Base-by-base conservation (phyloP, 108 stramenopile species). In the Aureococcus anophagefferens region DNA sequence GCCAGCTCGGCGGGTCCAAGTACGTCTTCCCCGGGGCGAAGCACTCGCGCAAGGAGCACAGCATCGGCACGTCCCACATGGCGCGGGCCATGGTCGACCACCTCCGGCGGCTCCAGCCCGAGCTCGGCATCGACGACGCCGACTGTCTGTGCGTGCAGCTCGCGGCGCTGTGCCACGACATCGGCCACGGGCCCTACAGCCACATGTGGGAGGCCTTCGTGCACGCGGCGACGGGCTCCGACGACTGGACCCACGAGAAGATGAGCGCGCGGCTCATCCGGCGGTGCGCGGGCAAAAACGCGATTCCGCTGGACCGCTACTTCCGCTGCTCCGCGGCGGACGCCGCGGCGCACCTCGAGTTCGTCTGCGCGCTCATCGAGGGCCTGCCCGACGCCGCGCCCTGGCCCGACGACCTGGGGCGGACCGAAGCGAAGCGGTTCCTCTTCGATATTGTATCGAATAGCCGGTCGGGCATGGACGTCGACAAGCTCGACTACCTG, bases 401-500 rank as follows among this genome's bases (percentile, higher is more conserved):
- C 16, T 44, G 40, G 40, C 40, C 40, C 9, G 37, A 34, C 75
- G 14, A 70, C 65, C 25, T 30, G 68, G 79, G 59, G n/a, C 34
- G 30, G 25, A 33, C 9, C 46, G 67, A 9, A 74, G 70, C 32
- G 68, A 59, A 75, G 75, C 75, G 64, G 37, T 81, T 79, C 68
- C 68, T 81, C 13, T 81, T 77, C 72, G 81, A 81, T 68, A 79
- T 81, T 28, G 81, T 81, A n/a, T 80, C 80, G 44, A 81, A 81
- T 76, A 66, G 65, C 29, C 72, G 75, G 71, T 73, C 76, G 7
- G 81, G 81, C 25, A n/a, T 81, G 11, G 81, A 81, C 44, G 81
- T 81, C 13, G 81, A 81, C 69, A 81, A 81, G 76, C 67, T 80
- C 31, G 81, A 81, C 76, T 81, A 81, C 76, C 80, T 81, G 62